Base-by-base conservation (phyloP, 306 rosid species). In the Elaeagnus macrophylla region DNA sequence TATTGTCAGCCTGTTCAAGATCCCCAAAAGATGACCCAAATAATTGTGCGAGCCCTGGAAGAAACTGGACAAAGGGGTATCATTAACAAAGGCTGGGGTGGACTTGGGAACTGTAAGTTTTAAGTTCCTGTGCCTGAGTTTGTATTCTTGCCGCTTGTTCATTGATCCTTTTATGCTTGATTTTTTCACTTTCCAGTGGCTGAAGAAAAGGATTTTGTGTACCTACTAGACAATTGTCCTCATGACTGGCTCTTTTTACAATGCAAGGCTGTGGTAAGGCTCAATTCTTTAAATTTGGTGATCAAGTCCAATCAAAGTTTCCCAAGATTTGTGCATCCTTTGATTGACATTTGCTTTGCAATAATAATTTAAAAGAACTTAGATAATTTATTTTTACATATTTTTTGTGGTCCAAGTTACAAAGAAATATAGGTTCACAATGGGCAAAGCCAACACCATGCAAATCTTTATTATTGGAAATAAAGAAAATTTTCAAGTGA, bases 191-290 rank as follows among this genome's bases (percentile, higher is more conserved):
- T 68, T 17, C 68, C 88, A 93, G 99, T 93, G 99, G 70, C 83
- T 58, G 88, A 88, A 79, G 88, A 94, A 55, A 84, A 79, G 79
- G 84, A 88, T 52, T 80, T 62, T 32, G 71, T 93, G 59, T 93
- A 88, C 76, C 70, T 83, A 41, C 61, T 93, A 85, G 99, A 93
- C 63, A 93, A 84, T 74, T 37, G 67, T 64, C 99, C 99, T 60
- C 99, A 93, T 62, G 99, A 93, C 62, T 93, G 99, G 99, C 83
- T 93, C 49, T 93, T 93, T 79, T 75, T 83, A 71, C 95, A 43
- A n/a, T 93, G 99, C 90, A 93, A 93, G 83, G 99, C 99, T 45
- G 99, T 93, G 96, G 99, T 93, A 65, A 82, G 99, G 60, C 61
- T 49, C 56, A 43, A 43, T 48, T 37, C 47, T 17, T 44, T 7